These are phyloP conservation scores for Pleurotus ostreatus DNA, from an alignment of 768 basidiomycete species.

Conservation along the genomic window DNA sequence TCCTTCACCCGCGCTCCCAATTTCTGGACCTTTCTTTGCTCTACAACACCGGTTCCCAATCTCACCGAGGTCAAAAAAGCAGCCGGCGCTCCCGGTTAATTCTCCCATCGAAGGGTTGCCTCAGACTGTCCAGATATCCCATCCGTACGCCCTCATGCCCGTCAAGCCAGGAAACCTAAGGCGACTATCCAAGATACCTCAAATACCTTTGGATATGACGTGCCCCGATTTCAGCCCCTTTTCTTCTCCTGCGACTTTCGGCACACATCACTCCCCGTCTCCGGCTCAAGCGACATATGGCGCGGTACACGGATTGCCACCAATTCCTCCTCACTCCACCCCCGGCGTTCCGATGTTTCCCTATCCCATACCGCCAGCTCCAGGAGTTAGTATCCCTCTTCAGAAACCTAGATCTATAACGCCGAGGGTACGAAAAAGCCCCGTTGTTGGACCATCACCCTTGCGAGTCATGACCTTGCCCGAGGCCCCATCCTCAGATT, in stretches of 20 bases:
- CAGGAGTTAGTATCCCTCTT: constrained; percentile 1
- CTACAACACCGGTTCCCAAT: not conserved
- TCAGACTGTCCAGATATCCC: constrained; percentile 19
- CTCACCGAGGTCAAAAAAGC: not conserved
- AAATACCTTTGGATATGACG: not conserved
- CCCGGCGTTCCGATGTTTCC: not conserved
- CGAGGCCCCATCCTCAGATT: constrained; percentile 16
- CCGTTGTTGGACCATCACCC: constrained; percentile 41
- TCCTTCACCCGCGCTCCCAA: not conserved
- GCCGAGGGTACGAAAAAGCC: constrained; percentile 29
- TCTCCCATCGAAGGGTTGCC: not conserved
- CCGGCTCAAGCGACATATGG: not conserved
- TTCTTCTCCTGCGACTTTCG: constrained; percentile 8
- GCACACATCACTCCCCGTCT: constrained; percentile 6
- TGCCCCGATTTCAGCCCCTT: constrained; percentile 1
- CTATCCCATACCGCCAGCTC: not conserved
- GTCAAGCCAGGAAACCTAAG: constrained; percentile 11
- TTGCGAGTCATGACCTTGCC: constrained; percentile 40
- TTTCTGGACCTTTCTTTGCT: not conserved
- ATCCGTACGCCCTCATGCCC: constrained; percentile 23
- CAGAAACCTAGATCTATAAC: constrained; percentile 15
- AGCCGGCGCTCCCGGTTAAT: not conserved
- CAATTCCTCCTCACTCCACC: too few species aligned
- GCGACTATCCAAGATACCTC: not conserved
- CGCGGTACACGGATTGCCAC: not conserved